Percentiles rank a stretch among this genome's conserved stretches.
These are phyloP conservation scores for Sisymbrium irio DNA, from an alignment of 345 rosid genomes.

Conservation along the genomic window DNA sequence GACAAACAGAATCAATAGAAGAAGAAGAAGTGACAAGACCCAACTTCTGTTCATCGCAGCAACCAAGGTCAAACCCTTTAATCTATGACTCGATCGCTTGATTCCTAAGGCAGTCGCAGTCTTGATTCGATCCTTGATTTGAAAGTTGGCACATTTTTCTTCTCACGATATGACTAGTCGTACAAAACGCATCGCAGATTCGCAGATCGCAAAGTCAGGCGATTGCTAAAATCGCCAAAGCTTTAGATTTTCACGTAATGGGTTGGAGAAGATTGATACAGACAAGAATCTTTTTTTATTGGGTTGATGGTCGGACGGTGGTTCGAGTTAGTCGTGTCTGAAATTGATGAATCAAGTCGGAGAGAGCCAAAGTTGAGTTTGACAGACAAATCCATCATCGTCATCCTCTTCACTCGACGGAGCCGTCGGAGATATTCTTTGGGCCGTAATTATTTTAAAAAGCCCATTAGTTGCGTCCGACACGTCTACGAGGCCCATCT, in stretches of 20 bases:
- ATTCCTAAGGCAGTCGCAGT: not conserved
- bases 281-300: not conserved
- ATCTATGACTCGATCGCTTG: conserved; percentile 19
- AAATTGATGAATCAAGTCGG: conserved; percentile 13
- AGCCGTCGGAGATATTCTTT: conserved; percentile 1
- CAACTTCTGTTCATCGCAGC: conserved; percentile 43
- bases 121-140: conserved; percentile 17
- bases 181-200: conserved; percentile 21
- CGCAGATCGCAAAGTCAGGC: conserved; percentile 27
- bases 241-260: not conserved
- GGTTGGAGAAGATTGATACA: not conserved
- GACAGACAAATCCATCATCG: not conserved
- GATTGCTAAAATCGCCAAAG: conserved; percentile 23
- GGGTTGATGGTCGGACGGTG: conserved; percentile 3
- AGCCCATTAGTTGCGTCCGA: not conserved
- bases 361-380: not conserved
- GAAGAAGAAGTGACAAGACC: conserved; percentile 35
- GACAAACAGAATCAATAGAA: conserved; percentile 45
- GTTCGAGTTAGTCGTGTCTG: conserved; percentile 19
- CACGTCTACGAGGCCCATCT: not conserved
- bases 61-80: conserved; percentile 1
- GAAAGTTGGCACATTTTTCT: not conserved
- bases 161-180: not conserved
- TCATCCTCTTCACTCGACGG: not conserved
- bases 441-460: not conserved